These are phyloP conservation scores for Lentinula raphanica DNA, from an alignment of 768 basidiomycete species.

Conservation along the genomic window DNA sequence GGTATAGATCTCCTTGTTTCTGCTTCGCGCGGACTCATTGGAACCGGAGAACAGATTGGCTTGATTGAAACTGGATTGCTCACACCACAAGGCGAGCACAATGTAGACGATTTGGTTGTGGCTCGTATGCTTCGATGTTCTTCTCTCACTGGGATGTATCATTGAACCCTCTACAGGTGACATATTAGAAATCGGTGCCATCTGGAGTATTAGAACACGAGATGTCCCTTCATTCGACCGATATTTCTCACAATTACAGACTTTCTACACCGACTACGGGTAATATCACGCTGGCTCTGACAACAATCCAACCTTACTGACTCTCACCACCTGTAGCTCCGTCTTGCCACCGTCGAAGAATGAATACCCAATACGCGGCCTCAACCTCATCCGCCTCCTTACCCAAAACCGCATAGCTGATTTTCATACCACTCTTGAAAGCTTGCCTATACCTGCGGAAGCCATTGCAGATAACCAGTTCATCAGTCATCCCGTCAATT, in stretches of 20 bases:
- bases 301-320: neutral
- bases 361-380: constrained; percentile 84
- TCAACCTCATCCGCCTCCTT: constrained; percentile 91
- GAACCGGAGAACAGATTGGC: constrained; percentile 47
- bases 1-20: constrained; percentile 35
- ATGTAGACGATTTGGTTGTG: constrained; percentile 61
- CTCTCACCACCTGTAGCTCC: constrained; percentile 34
- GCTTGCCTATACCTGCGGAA: constrained; percentile 68
- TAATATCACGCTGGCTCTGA: constrained; percentile 15
- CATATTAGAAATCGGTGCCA: constrained; percentile 92
- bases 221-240: constrained; percentile 93
- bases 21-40: neutral
- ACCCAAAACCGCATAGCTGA: constrained; percentile 95
- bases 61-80: constrained; percentile 74
- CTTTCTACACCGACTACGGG: constrained; percentile 87
- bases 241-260: constrained; percentile 87
- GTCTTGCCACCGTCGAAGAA: constrained; percentile 78
- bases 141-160: neutral
- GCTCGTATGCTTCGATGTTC: constrained; percentile 56
- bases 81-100: constrained; percentile 62
- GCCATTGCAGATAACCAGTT: constrained; percentile 64
- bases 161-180: constrained; percentile 51
- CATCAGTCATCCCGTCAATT: constrained; percentile 81
- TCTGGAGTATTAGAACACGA: constrained; percentile 84
- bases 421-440: constrained; percentile 95